phyloP scores from a whole-genome alignment of 805 yeast genomes.

The Dipodascus albidus region DNA sequence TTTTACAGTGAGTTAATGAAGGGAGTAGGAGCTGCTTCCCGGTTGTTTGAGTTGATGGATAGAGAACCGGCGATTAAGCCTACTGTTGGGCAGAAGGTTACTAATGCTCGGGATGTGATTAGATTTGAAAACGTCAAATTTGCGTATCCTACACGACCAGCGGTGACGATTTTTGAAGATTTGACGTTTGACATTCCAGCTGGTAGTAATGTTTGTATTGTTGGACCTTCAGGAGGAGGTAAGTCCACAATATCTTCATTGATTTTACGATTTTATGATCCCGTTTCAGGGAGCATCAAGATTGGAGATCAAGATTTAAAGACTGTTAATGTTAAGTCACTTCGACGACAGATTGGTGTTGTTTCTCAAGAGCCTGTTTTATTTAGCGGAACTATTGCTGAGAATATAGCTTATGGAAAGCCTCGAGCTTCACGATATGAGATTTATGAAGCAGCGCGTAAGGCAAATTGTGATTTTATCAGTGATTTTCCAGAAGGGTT shows the following conservation, averaged over 20 bases:
- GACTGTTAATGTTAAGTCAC: constrained; percentile 57
- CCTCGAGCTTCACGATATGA: constrained; percentile 46
- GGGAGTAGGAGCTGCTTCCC: constrained; percentile 91
- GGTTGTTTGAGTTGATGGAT: constrained; percentile 79
- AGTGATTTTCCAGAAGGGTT: constrained; percentile 68
- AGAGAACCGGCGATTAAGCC: constrained; percentile 63
- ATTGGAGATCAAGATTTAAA: constrained; percentile 56
- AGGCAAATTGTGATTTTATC: constrained; percentile 72
- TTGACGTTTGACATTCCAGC: constrained; percentile 51
- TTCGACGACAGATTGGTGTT: constrained; percentile 68
- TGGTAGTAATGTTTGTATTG: constrained; percentile 87
- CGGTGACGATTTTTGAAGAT: constrained; percentile 50
- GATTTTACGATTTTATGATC: constrained; percentile 75
- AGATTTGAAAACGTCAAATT: constrained; percentile 54
- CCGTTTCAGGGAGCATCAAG: constrained; percentile 47
- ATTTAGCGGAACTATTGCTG: constrained; percentile 75
- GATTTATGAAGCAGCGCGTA: constrained; percentile 48
- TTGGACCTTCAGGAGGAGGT: constrained; percentile 97
- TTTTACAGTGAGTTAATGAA: constrained; percentile 93
- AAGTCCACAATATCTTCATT: constrained; percentile 80
- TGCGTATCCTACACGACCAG: constrained; percentile 75
- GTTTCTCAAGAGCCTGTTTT: constrained; percentile 90
- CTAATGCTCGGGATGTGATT: constrained; percentile 31
- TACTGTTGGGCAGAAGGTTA: constrained; percentile 43
- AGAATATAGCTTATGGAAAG: constrained; percentile 70